Base-by-base conservation (phyloP, 352 stramenopile species). In the Globisporangium camurandrum region DNA sequence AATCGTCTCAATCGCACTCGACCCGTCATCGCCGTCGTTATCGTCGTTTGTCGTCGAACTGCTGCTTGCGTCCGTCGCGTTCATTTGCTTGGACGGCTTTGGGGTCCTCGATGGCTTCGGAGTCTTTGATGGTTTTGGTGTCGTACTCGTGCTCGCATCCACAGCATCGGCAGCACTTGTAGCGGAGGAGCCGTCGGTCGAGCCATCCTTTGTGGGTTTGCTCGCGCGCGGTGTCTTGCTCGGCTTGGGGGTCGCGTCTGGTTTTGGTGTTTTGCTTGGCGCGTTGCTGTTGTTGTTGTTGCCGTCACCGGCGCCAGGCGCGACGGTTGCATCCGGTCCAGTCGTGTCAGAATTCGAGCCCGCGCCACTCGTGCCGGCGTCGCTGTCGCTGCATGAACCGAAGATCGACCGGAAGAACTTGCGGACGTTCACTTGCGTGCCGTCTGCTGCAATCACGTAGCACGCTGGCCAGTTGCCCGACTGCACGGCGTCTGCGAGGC, bases 241-340 rank as follows among this genome's bases (percentile, higher is more conserved):
- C 17, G 43, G 14, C 43, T 48, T 48, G 17, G 43, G 24, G 16
- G 42, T 47, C 6, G 6, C 11, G 28, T 11, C 11, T 11, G 28
- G 28, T 24, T 47, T 47, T 30, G 42, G 42, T 10, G 24, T 26
- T 30, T 48, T 48, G 43, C 24, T 48, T 17, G 43, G 20, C 23
- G 43, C 9, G n/a, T 19, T 6, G 10, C 8, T n/a, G 37, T 23
- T 22, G 37, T 22, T 23, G 17, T 22, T 24, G 43, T 24, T 2
- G 43, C 37, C 43, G 31, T 27, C 0, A 30, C 37, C 26, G 43
- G 34, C 43, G 43, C 16, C 10, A 11, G 26, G 16, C 42, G 24
- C 23, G 16, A 12, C 26, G 16, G 42, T 24, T 28, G 22, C 27
- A n/a, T 19, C 43, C 31, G 23, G 41, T 0, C 6, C 41, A 1